Evolutionary conservation across 2,329 filamentous ascomycete genomes (phyloP), one percentile per base, ranked within the genome.

Genomic region (Sclerotinia spermophila): DNA sequence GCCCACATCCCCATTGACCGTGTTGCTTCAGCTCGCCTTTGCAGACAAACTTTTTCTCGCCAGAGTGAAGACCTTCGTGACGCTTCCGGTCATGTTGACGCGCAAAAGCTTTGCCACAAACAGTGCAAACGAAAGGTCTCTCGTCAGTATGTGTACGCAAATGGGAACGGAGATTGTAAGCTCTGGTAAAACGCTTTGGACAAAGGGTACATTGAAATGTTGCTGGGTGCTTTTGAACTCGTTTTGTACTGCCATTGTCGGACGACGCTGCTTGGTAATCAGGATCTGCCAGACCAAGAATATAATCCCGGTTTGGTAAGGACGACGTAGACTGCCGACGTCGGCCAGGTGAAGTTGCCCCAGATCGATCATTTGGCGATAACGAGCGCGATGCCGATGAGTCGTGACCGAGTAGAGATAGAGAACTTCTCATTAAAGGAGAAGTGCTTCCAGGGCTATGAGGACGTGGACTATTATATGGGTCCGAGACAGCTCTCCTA

Each of bases 11-110:
- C 96, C 96, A 99, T 74, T 92, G 89, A 7, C 90, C 90, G 61
- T 90, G 90, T 2, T 89, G 89, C 75, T 95, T 94, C 65, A 99
- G 88, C 71, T 94, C 92, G 68, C 96, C 96, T 75, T 93, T 94
- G 82, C 96, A 99, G 11, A 98, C 92, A 79, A 98, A 99, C 79
- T 97, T 98, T 87, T 98, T 99, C 83, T 99, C 96, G 56, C 96
- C 96, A 0, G 93, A 96, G 79, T 99, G 96, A 56, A 99, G 84
- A 53, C 95, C 94, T 82, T 99, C 96, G 81, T 99, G 96, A 53
- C 96, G 91, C 82, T 99, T 99, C 60, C 96, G 91, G 80, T 99
- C 96, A 79, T 99, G 96, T 79, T 99, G 96, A 38, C 96, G 91
- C 8, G 96, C 96, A 82, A 99, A 99, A 0, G 96, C 96, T 81